Evolutionary conservation across 345 rosid species (phyloP).

Genomic region (Salix caprea): DNA sequence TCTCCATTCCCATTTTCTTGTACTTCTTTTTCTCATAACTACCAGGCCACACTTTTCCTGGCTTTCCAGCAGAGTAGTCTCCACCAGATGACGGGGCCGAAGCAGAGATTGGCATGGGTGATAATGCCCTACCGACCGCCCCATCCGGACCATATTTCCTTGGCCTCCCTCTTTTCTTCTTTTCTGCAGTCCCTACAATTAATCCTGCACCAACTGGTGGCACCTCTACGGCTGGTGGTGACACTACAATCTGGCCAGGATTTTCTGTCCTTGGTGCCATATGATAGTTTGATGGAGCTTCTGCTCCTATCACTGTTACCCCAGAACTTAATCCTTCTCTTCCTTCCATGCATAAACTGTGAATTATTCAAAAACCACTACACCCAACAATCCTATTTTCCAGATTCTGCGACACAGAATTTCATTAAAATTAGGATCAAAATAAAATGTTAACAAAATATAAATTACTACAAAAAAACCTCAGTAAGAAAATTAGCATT

Average conservation of each 20-base stretch:
- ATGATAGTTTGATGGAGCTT: constrained; percentile 68
- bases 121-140: constrained; percentile 37
- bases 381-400: constrained; percentile 4
- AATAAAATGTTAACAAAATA: not conserved
- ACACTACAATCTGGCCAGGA: constrained; percentile 37
- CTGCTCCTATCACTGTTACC: constrained; percentile 71
- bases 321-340: constrained; percentile 55
- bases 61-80: constrained; percentile 41
- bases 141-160: constrained; percentile 81
- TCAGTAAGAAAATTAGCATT: not conserved
- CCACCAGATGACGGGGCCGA: constrained; percentile 37
- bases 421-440: not conserved
- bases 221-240: constrained; percentile 33
- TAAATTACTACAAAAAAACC: not conserved
- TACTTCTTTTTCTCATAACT: constrained; percentile 44
- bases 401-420: constrained; percentile 27
- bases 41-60: constrained; percentile 43
- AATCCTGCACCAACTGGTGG: constrained; percentile 41
- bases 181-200: constrained; percentile 34
- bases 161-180: constrained; percentile 86
- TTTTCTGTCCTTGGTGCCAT: constrained; percentile 58
- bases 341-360: constrained; percentile 45
- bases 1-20: constrained; percentile 44
- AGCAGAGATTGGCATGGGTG: constrained; percentile 54
- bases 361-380: not conserved